Conservation (phyloP, 345 rosid species). For the Mercurialis annua region DNA sequence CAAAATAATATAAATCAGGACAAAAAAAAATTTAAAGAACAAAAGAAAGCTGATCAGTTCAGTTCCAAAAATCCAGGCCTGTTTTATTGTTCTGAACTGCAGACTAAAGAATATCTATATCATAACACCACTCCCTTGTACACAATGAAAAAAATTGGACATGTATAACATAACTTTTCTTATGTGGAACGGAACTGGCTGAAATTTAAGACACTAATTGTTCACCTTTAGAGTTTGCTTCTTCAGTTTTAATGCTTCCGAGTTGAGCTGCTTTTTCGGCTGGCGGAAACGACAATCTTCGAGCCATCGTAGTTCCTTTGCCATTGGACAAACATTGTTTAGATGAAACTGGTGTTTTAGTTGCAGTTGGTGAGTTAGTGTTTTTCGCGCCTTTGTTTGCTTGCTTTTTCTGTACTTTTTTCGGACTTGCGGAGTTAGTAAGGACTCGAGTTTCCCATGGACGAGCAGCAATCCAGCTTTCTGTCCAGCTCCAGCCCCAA, state of each 20-base stretch:
- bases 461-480: conserved; percentile 85
- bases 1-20: not conserved
- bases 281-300: conserved; percentile 70
- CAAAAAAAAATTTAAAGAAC: not conserved
- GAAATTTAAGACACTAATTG: conserved; percentile 19
- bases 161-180: not conserved
- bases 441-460: conserved; percentile 88
- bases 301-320: conserved; percentile 37
- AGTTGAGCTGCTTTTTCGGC: conserved; percentile 37
- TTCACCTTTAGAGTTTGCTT: conserved; percentile 19
- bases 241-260: conserved; percentile 26
- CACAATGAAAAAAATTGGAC: not conserved
- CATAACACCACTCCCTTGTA: not conserved
- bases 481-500: conserved; percentile 99
- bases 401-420: conserved; percentile 44
- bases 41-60: not conserved
- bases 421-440: conserved; percentile 41
- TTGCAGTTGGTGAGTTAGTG: conserved; percentile 45
- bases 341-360: conserved; percentile 44
- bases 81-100: not conserved
- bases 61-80: conserved; percentile 5
- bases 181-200: not conserved
- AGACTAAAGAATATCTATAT: not conserved
- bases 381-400: conserved; percentile 38
- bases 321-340: conserved; percentile 44